A percentile compares a stretch with the other conserved stretches of the same genome.
phyloP scores from a whole-genome alignment of 441 rosid genomes.

The Mallotus japonicus region DNA sequence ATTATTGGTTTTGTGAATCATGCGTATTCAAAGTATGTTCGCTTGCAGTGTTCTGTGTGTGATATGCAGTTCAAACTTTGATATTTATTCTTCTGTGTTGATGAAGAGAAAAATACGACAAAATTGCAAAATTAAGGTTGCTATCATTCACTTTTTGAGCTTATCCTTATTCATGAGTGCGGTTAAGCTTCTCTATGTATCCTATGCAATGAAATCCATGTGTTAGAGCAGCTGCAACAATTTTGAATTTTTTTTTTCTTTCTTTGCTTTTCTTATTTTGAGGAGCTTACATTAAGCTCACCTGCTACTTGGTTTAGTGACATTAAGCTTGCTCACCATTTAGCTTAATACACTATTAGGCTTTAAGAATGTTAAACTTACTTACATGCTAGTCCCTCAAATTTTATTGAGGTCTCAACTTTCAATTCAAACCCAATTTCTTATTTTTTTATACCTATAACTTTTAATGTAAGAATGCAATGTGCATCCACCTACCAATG shows the following conservation, averaged over 20 bases:
- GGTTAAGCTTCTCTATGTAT: background rate
- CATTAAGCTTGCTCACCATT: too few relatives aligned
- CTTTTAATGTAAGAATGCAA: background rate
- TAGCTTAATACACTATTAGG: too few relatives aligned
- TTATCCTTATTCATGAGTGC: background rate
- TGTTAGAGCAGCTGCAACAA: slow-evolving; percentile 13
- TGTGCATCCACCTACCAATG: background rate
- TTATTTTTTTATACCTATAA: background rate
- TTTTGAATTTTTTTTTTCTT: background rate
- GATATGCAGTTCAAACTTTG: background rate
- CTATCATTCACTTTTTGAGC: background rate
- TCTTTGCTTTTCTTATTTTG: background rate
- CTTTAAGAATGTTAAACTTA: too few relatives aligned
- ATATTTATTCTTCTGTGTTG: background rate
- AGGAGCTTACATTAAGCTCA: background rate
- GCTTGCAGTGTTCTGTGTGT: background rate
- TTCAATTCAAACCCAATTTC: background rate
- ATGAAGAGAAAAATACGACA: background rate
- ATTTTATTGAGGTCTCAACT: too few relatives aligned
- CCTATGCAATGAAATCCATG: background rate
- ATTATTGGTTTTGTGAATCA: background rate
- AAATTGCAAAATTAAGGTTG: background rate
- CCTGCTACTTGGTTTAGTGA: too few relatives aligned
- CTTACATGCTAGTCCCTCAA: too few relatives aligned
- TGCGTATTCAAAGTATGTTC: background rate